Percentiles rank a stretch among this genome's conserved stretches.
Conservation (phyloP, 83 land plant species). For the Diphasiastrum complanatum region DNA sequence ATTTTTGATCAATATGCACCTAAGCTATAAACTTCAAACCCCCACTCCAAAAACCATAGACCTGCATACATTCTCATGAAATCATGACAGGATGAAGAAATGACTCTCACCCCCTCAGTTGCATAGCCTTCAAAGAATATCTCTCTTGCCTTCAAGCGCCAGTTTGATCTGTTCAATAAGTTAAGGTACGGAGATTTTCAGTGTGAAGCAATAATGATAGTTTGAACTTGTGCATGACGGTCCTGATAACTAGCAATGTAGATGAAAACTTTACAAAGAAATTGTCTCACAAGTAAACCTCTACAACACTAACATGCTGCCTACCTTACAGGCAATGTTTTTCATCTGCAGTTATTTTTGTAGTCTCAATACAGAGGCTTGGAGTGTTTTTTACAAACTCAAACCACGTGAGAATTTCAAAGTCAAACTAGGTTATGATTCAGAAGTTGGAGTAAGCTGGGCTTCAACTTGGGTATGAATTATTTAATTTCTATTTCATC, state of each 20-base stretch:
- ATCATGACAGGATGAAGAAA: slow-evolving; percentile 59
- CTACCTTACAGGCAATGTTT: not conserved
- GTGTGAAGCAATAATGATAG: not conserved
- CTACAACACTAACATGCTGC: not conserved
- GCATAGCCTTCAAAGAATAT: slow-evolving; percentile 57
- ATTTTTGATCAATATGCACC: too few relatives aligned
- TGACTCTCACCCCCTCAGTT: slow-evolving; percentile 64
- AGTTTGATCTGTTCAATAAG: slow-evolving; percentile 60
- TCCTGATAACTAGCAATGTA: not conserved
- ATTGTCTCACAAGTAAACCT: too few relatives aligned
- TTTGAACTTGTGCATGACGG: not conserved
- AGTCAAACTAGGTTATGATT: slow-evolving; percentile 87
- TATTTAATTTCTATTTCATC: not conserved
- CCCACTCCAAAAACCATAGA: too few relatives aligned
- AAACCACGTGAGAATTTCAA: slow-evolving; percentile 54
- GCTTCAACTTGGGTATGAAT: slow-evolving; percentile 79
- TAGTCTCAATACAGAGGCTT: slow-evolving; percentile 56
- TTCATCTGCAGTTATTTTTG: slow-evolving; percentile 56
- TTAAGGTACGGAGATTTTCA: slow-evolving; percentile 45
- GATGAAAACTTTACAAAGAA: too few relatives aligned
- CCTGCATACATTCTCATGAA: too few relatives aligned
- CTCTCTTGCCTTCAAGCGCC: slow-evolving; percentile 64
- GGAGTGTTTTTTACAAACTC: slow-evolving; percentile 88
- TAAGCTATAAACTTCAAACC: too few relatives aligned
- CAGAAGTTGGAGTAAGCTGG: slow-evolving; percentile 69